A percentile compares a stretch with the other conserved stretches of the same genome.
phyloP scores from a whole-genome alignment of 1,284 basidiomycete genomes.

The Cryptococcus sp. region DNA sequence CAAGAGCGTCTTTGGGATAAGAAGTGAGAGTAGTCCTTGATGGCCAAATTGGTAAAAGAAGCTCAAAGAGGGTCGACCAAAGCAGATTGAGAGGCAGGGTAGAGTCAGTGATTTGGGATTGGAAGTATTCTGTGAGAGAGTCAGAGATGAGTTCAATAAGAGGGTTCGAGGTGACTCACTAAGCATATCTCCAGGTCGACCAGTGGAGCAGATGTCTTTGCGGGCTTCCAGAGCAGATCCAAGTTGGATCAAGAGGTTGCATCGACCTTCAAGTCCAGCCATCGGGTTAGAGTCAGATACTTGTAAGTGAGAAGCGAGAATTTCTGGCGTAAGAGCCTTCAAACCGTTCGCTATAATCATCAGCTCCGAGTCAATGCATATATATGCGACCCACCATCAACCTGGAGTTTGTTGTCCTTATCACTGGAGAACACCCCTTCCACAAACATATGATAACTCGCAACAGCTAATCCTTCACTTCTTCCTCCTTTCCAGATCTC shows the following conservation, averaged over 20 bases:
- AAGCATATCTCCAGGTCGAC: conserved; percentile 76
- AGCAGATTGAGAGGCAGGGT: conserved; percentile 61
- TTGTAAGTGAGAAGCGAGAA: conserved; percentile 71
- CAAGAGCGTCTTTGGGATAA: conserved; percentile 60
- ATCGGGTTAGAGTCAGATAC: conserved; percentile 73
- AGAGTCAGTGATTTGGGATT: conserved; percentile 10
- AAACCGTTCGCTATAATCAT: conserved; percentile 63
- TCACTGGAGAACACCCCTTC: conserved; percentile 75
- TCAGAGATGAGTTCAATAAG: not conserved
- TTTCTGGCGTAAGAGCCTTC: conserved; percentile 59
- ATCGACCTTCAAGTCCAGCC: conserved; percentile 82
- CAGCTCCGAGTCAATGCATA: conserved; percentile 1
- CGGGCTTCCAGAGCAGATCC: conserved; percentile 62
- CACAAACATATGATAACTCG: conserved; percentile 83
- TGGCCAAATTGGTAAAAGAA: conserved; percentile 85
- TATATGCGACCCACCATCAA: conserved; percentile 61
- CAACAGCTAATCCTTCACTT: conserved; percentile 88
- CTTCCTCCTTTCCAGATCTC: conserved; percentile 57
- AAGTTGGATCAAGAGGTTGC: conserved; percentile 68
- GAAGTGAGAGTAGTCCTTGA: conserved; percentile 59
- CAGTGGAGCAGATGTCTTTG: conserved; percentile 59
- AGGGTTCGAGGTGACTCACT: conserved; percentile 51
- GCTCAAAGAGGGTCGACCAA: conserved; percentile 77
- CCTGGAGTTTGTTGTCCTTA: conserved; percentile 59
- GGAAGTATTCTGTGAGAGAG: conserved; percentile 19